Evolutionary conservation across 1,139 yeast genomes (phyloP).

Genomic region (Protomyces macrosporus): DNA sequence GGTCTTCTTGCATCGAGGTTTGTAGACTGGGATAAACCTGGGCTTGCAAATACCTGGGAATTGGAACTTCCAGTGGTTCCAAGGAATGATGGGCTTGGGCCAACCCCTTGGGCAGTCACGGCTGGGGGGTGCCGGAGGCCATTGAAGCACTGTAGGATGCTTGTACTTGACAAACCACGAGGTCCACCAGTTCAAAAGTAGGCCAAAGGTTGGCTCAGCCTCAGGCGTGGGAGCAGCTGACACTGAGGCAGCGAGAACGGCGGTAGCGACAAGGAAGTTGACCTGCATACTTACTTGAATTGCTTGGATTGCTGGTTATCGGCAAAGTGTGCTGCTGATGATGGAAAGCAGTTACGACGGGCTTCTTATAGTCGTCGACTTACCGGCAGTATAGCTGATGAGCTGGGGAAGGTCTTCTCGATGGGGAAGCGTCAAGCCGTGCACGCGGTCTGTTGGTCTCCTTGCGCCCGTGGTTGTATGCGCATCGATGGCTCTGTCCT

Average conservation of each 20-base stretch:
- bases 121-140: background rate
- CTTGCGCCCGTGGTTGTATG: too few species aligned
- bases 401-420: too few species aligned
- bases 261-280: background rate
- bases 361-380: too few species aligned
- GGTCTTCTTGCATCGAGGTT: background rate
- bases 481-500: too few species aligned
- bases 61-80: background rate
- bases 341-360: too few species aligned
- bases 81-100: background rate
- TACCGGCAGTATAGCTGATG: too few species aligned
- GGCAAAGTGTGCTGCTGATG: too few species aligned
- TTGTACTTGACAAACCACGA: background rate
- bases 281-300: background rate
- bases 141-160: background rate
- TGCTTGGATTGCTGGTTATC: too few species aligned
- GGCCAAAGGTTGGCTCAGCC: background rate
- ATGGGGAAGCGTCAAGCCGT: too few species aligned
- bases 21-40: background rate
- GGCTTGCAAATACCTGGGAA: background rate
- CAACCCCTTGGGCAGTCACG: background rate
- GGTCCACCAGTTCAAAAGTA: background rate
- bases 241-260: background rate
- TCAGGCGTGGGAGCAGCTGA: background rate
- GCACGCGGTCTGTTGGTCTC: too few species aligned